phyloP scores from a whole-genome alignment of 108 stramenopile species.

The Aureococcus anophagefferens region DNA sequence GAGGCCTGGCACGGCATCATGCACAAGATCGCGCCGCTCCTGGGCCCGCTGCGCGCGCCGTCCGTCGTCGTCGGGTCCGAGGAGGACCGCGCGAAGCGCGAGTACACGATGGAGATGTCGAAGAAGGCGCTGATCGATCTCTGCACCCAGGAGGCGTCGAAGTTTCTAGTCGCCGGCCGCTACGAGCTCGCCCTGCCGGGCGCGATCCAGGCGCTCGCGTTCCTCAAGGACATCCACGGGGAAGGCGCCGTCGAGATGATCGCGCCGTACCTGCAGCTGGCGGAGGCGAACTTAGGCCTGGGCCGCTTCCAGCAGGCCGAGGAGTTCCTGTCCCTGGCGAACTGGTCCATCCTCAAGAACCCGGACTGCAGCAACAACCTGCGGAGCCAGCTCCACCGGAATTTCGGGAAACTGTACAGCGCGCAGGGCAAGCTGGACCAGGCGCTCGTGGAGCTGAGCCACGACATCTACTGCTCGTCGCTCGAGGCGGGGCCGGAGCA shows the following conservation, averaged over 20 bases:
- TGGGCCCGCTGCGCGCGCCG: conserved; percentile 35
- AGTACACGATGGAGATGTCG: conserved; percentile 47
- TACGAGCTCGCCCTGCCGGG: conserved; percentile 43
- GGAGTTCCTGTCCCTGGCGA: conserved; percentile 37
- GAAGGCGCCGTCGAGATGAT: conserved; percentile 37
- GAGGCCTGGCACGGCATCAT: conserved; percentile 53
- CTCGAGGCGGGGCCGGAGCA: conserved; percentile 42
- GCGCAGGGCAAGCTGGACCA: conserved; percentile 40
- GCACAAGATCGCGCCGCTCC: conserved; percentile 40
- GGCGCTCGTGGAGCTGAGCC: conserved; percentile 36
- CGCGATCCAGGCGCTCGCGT: conserved; percentile 40
- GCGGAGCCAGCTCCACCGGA: conserved; percentile 41
- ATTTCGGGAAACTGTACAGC: conserved; percentile 45
- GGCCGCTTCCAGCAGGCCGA: conserved; percentile 30
- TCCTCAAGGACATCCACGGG: conserved; percentile 36
- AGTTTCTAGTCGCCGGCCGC: conserved; percentile 29
- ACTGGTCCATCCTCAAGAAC: conserved; percentile 41
- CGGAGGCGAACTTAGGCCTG: conserved; percentile 45
- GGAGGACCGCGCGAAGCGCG: conserved; percentile 40
- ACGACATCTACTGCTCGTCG: conserved; percentile 38
- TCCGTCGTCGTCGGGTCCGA: conserved; percentile 35
- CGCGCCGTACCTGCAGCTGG: conserved; percentile 44
- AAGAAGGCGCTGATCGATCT: conserved; percentile 44
- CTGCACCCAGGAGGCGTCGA: conserved; percentile 42
- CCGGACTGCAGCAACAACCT: conserved; percentile 29